A percentile compares a stretch with the other conserved stretches of the same genome.
These are phyloP conservation scores for Cercospora sesami DNA, from an alignment of 2,329 filamentous ascomycete genomes.

Conservation along the genomic window DNA sequence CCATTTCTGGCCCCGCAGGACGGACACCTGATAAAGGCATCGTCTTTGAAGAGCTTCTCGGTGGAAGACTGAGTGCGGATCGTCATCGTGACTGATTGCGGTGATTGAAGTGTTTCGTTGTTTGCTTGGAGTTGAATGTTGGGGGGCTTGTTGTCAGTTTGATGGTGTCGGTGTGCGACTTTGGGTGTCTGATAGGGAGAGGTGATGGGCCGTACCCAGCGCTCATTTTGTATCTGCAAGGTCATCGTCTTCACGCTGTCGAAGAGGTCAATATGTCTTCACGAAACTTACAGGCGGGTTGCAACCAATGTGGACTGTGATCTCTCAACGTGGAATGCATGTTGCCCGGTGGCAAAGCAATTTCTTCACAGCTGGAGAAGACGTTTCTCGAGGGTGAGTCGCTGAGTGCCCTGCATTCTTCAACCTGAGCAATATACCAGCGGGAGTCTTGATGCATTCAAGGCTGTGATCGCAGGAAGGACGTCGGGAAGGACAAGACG, in stretches of 20 bases:
- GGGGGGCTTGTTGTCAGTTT: neutral
- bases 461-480: neutral
- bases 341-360: neutral
- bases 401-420: neutral
- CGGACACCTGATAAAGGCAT: constrained; percentile 13
- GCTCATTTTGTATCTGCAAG: neutral
- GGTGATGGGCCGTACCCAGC: neutral
- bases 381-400: neutral
- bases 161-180: neutral
- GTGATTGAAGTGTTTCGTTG: neutral
- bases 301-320: neutral
- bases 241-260: neutral
- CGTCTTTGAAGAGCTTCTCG: constrained; percentile 7
- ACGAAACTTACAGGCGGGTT: neutral
- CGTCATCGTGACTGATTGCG: neutral
- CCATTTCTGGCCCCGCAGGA: constrained; percentile 11
- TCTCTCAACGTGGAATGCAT: neutral
- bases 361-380: neutral
- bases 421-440: neutral
- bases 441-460: neutral
- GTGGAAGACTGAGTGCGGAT: neutral
- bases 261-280: neutral
- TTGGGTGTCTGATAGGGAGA: neutral
- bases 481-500: neutral
- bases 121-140: neutral